These are phyloP conservation scores for Actinomucor elegans DNA, from an alignment of 371 early-diverging fungal species.

Conservation along the genomic window DNA sequence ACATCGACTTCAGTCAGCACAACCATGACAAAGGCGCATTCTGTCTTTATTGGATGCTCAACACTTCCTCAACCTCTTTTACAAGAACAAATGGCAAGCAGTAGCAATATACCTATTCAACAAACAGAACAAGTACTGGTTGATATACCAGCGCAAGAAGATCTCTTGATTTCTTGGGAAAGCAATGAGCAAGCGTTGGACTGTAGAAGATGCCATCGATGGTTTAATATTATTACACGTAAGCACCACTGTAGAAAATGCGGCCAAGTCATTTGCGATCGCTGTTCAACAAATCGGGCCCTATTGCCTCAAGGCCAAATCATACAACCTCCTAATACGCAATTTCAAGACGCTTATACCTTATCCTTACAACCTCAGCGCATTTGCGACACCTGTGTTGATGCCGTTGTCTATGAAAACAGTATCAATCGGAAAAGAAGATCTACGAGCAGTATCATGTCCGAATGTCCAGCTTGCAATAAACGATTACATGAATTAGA, in stretches of 20 bases:
- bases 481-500: constrained; percentile 37
- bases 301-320: constrained; percentile 2
- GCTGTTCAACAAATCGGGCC: constrained; percentile 7
- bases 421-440: neutral
- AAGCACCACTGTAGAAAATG: constrained; percentile 72
- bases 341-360: neutral
- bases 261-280: constrained; percentile 28
- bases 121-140: neutral
- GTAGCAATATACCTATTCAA: neutral
- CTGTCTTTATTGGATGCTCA: constrained; percentile 13
- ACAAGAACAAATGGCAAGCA: constrained; percentile 10
- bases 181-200: constrained; percentile 62
- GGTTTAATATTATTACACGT: constrained; percentile 66
- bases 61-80: constrained; percentile 14
- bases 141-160: neutral
- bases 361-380: constrained; percentile 8
- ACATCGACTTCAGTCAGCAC: constrained; percentile 19
- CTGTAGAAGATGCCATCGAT: constrained; percentile 67
- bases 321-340: neutral
- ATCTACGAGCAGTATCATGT: constrained; percentile 38
- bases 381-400: constrained; percentile 17
- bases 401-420: neutral
- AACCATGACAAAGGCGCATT: constrained; percentile 13
- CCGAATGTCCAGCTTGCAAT: constrained; percentile 84
- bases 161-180: constrained; percentile 57